phyloP scores from a whole-genome alignment of 768 basidiomycete genomes.

The Pulveroboletus sp. region DNA sequence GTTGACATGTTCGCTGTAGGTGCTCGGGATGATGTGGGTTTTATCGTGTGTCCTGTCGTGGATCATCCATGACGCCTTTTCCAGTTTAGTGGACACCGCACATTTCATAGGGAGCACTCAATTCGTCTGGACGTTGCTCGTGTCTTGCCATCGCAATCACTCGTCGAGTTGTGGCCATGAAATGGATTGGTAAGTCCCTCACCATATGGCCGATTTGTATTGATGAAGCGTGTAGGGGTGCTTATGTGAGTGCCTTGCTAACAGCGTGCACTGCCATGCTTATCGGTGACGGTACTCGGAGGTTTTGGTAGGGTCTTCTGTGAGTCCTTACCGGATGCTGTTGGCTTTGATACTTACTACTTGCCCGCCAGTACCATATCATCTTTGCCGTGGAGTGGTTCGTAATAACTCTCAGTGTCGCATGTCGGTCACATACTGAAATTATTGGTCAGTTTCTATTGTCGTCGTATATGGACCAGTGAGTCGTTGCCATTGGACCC shows the following conservation, averaged over 20 bases:
- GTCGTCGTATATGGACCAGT: slow-evolving; percentile 16
- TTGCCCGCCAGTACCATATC: neutral
- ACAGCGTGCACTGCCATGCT: neutral
- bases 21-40: slow-evolving; percentile 2
- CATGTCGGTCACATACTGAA: neutral
- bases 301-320: neutral
- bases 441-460: slow-evolving; percentile 7
- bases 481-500: neutral
- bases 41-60: neutral
- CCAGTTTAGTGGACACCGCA: slow-evolving; percentile 9
- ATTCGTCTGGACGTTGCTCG: neutral
- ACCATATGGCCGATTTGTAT: neutral
- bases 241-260: neutral
- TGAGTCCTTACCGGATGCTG: neutral
- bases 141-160: neutral
- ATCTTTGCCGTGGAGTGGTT: slow-evolving; percentile 6
- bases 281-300: neutral
- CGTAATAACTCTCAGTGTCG: neutral
- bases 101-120: slow-evolving; percentile 5
- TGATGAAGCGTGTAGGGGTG: slow-evolving; percentile 8
- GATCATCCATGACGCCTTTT: neutral
- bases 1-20: neutral
- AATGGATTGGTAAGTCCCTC: slow-evolving; percentile 1
- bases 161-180: neutral
- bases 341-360: neutral